Evolutionary conservation across 1,139 yeast species (phyloP).

Genomic region (Debaryomyces coudertii): DNA sequence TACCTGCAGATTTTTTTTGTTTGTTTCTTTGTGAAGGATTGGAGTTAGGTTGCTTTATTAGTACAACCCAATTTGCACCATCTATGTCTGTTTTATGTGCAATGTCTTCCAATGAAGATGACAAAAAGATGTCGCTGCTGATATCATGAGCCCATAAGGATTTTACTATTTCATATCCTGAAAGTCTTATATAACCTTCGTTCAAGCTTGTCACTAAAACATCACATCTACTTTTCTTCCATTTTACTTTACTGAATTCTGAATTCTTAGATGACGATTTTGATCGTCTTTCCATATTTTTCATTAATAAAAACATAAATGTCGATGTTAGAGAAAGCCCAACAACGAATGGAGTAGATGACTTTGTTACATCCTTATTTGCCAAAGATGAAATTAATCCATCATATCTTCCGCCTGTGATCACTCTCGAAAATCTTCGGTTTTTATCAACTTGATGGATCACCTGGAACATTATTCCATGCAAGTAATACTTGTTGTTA

Average conservation of each 20-base stretch:
- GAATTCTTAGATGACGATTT: constrained; percentile 34
- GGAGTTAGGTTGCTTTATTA: constrained; percentile 60
- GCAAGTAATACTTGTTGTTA: constrained; percentile 73
- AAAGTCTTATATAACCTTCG: constrained; percentile 52
- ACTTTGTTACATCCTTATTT: constrained; percentile 33
- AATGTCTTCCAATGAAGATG: constrained; percentile 66
- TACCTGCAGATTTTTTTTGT: constrained; percentile 35
- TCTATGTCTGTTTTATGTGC: constrained; percentile 64
- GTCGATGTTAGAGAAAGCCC: constrained; percentile 71
- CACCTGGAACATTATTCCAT: constrained; percentile 88
- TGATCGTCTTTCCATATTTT: constrained; percentile 31
- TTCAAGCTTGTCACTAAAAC: constrained; percentile 74
- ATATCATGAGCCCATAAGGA: constrained; percentile 72
- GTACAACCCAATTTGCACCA: constrained; percentile 74
- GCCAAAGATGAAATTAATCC: constrained; percentile 64
- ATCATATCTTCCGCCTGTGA: constrained; percentile 95
- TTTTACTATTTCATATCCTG: constrained; percentile 65
- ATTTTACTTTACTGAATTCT: constrained; percentile 22
- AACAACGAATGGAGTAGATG: constrained; percentile 60
- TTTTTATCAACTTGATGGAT: constrained; percentile 58
- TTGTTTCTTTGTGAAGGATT: constrained; percentile 32
- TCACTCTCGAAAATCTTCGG: constrained; percentile 52
- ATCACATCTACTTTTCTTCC: constrained; percentile 64
- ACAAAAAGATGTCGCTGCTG: constrained; percentile 67
- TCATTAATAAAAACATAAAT: constrained; percentile 46